These are phyloP conservation scores for Geosmithia morbida DNA, from an alignment of 2,329 filamentous ascomycete genomes.

Conservation along the genomic window DNA sequence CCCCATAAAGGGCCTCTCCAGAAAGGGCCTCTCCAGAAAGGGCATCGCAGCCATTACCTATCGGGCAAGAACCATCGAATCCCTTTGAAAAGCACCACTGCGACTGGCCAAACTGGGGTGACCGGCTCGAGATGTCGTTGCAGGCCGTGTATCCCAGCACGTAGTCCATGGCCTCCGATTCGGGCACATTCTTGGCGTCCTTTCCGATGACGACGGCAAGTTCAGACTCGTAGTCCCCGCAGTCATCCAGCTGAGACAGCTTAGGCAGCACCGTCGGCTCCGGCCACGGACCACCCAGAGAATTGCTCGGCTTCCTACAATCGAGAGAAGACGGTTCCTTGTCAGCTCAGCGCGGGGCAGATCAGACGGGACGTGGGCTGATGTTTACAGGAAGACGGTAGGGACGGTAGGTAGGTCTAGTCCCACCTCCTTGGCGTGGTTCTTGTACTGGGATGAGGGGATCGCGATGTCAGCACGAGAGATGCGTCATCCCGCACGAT, in stretches of 20 bases:
- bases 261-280: conserved; percentile 36
- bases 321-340: too few species aligned
- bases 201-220: conserved; percentile 40
- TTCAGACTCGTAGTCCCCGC: conserved; percentile 45
- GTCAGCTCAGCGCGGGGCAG: background rate
- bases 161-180: conserved; percentile 41
- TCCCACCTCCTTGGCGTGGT: conserved; percentile 30
- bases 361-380: too few species aligned
- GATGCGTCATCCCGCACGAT: conserved; percentile 10
- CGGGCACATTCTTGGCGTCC: conserved; percentile 35
- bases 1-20: too few species aligned
- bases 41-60: conserved; percentile 9
- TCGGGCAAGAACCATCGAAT: conserved; percentile 38
- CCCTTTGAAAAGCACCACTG: conserved; percentile 46
- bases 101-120: conserved; percentile 35
- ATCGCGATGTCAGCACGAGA: background rate
- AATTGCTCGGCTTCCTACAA: conserved; percentile 36
- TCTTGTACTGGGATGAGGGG: conserved; percentile 16
- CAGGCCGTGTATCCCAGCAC: conserved; percentile 48
- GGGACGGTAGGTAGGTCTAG: conserved; percentile 37
- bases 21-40: too few species aligned
- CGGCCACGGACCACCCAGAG: conserved; percentile 38
- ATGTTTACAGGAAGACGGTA: conserved; percentile 35
- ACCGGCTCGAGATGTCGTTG: conserved; percentile 49
- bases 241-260: conserved; percentile 29